Percentiles rank a stretch among this genome's conserved stretches.
These are phyloP conservation scores for Epichloe aotearoae DNA, from an alignment of 2,329 filamentous ascomycete genomes.

Conservation along the genomic window DNA sequence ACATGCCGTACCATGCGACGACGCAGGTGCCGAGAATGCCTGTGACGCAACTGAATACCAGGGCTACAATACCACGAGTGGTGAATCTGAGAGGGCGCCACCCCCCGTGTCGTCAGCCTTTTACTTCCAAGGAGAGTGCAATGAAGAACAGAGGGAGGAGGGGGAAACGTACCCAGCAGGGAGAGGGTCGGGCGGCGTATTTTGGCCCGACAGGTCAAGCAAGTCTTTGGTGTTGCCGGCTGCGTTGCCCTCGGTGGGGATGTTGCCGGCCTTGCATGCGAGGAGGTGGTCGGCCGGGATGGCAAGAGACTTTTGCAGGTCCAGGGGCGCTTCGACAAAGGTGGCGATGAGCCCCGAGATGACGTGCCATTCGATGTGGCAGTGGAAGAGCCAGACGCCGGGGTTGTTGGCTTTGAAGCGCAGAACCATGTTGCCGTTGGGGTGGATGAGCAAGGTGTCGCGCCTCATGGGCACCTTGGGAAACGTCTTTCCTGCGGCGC, in stretches of 20 bases:
- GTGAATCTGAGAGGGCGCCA: constrained; percentile 40
- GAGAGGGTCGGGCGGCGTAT: constrained; percentile 38
- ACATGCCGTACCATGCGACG: constrained; percentile 50
- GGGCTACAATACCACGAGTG: constrained; percentile 54
- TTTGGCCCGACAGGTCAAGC: constrained; percentile 50
- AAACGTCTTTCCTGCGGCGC: constrained; percentile 30
- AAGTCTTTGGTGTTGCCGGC: constrained; percentile 55
- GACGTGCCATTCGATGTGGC: constrained; percentile 71
- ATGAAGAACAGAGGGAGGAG: background rate
- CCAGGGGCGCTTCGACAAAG: constrained; percentile 48
- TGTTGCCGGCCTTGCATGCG: constrained; percentile 38
- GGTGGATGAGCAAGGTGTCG: constrained; percentile 53
- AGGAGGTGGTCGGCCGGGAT: constrained; percentile 48
- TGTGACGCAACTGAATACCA: constrained; percentile 57
- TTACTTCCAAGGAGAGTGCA: background rate
- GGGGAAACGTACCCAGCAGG: constrained; percentile 41
- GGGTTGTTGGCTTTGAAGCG: constrained; percentile 57
- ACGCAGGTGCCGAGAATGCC: constrained; percentile 56
- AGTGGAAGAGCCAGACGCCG: constrained; percentile 63
- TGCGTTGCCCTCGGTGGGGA: constrained; percentile 54
- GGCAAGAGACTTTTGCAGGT: constrained; percentile 44
- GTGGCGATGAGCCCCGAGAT: constrained; percentile 52
- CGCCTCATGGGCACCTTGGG: constrained; percentile 47
- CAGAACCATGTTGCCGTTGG: constrained; percentile 54
- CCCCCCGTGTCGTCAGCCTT: constrained; percentile 1